Base-by-base conservation (phyloP, 1,284 basidiomycete species). In the Anthracocystis panici-leucophaei region DNA sequence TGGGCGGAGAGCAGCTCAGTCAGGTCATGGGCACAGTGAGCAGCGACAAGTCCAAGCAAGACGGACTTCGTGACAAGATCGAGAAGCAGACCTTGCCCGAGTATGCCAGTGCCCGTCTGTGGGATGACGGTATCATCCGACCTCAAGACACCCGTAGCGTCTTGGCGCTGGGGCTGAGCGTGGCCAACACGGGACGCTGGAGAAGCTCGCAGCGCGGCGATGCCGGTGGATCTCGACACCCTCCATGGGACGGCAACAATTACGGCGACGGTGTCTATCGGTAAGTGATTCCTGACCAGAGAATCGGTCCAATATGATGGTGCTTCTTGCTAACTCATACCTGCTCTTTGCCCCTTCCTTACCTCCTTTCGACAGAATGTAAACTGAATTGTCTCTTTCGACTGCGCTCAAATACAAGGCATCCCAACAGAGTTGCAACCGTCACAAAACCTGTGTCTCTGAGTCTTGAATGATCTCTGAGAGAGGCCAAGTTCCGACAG, bases 111-210 rank as follows among this genome's bases (percentile, higher is more conserved):
- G 93, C 95, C 12, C 89, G 94, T 29, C 86, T 97, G 55, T 97
- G 93, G 94, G 95, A 97, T 84, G 95, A 97, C 84, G 95, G 95
- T 1, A 93, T 97, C 74, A 95, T 97, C 85, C 90, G 90, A 75
- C 95, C 95, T 3, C 90, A 89, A n/a, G 94, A 97, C 83, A 97
- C 95, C 0, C 88, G 95, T 52, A 91, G 94, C 85, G 90, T 92
- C 0, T 89, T 97, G 50, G 94, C 94, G 5, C 88, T 97, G 3
- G 93, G 91, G 11, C 89, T 97, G 27, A 91, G 91, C 20, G 88
- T 97, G 18, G 90, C 92, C 59, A 66, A 78, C 82, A 45, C 85
- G 77, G 62, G 41, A 61, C 77, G 78, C 61, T 81, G 69, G 71
- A 67, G 74, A 40, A 81, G 79, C 64, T 49, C 57, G 27, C 64